Percentiles rank a stretch among this genome's conserved stretches.
These are phyloP conservation scores for Persicaria tinctoria DNA, from an alignment of 148 eudicot genomes.

Conservation along the genomic window DNA sequence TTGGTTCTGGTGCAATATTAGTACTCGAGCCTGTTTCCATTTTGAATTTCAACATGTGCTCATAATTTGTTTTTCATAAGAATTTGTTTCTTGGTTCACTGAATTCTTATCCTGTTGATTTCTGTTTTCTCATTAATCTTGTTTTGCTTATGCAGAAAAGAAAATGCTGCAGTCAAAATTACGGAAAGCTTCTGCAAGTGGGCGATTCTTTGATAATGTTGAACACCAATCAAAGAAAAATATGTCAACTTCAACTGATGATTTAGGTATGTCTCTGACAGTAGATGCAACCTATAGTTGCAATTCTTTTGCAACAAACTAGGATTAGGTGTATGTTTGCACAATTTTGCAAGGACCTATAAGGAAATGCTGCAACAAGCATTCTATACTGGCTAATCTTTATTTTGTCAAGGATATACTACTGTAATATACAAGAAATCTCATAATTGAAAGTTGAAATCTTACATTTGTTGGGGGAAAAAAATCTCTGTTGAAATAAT, in stretches of 20 bases:
- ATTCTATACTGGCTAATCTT: neutral
- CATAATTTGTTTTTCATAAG: neutral
- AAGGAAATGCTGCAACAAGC: neutral
- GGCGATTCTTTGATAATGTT: constrained; percentile 31
- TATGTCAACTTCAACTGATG: constrained; percentile 81
- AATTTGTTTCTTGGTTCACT: neutral
- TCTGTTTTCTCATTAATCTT: neutral
- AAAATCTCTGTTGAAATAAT: neutral
- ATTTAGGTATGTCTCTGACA: constrained; percentile 43
- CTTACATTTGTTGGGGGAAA: neutral
- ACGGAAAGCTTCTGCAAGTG: constrained; percentile 58
- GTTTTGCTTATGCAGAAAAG: constrained; percentile 51
- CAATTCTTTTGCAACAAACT: neutral
- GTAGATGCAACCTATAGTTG: neutral
- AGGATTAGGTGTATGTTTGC: neutral
- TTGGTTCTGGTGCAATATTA: neutral
- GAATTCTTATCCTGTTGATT: neutral
- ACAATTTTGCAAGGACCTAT: neutral
- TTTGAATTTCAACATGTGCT: neutral
- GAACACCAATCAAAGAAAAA: constrained; percentile 37
- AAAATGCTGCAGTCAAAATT: constrained; percentile 77
- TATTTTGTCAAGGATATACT: constrained; percentile 1
- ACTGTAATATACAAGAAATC: neutral
- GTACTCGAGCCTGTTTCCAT: neutral
- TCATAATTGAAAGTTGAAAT: neutral